Evolutionary conservation across 2,329 filamentous ascomycete species (phyloP).

Genomic region (Aspergillus pseudoterreus): DNA sequence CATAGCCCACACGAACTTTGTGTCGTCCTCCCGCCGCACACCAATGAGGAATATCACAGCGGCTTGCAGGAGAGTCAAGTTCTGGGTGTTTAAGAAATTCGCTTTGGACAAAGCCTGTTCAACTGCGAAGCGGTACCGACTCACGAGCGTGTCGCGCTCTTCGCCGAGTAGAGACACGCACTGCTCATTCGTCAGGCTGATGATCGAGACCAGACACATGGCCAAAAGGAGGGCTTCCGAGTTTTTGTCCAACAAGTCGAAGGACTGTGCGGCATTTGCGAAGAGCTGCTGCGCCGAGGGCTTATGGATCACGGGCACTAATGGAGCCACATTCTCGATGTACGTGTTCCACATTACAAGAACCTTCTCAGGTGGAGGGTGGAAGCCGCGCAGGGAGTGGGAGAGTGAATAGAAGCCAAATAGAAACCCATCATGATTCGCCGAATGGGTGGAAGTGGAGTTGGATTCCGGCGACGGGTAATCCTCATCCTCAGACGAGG

Average conservation of each 20-base stretch:
- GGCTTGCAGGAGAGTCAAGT: constrained; percentile 60
- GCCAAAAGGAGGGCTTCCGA: constrained; percentile 58
- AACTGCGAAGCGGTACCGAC: constrained; percentile 58
- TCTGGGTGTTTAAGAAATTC: constrained; percentile 60
- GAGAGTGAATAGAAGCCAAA: constrained; percentile 58
- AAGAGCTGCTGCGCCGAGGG: constrained; percentile 52
- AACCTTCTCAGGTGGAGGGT: constrained; percentile 52
- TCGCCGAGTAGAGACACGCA: constrained; percentile 48
- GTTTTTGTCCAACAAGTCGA: constrained; percentile 50
- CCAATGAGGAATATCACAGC: constrained; percentile 59
- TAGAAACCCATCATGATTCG: constrained; percentile 56
- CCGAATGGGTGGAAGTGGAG: constrained; percentile 30
- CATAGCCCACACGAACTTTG: constrained; percentile 44
- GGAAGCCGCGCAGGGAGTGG: constrained; percentile 54
- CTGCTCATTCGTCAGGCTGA: constrained; percentile 38
- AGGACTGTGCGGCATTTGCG: constrained; percentile 47
- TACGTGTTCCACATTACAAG: constrained; percentile 55
- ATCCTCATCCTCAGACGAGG: constrained; percentile 56
- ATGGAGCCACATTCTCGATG: constrained; percentile 59
- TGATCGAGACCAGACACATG: constrained; percentile 58
- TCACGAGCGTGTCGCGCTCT: constrained; percentile 47
- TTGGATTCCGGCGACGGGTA: constrained; percentile 45
- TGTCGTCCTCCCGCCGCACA: constrained; percentile 40
- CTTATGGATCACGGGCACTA: constrained; percentile 58
- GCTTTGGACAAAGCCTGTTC: constrained; percentile 63